Base-by-base conservation (phyloP, 1,284 basidiomycete species). In the Melampsora americana region DNA sequence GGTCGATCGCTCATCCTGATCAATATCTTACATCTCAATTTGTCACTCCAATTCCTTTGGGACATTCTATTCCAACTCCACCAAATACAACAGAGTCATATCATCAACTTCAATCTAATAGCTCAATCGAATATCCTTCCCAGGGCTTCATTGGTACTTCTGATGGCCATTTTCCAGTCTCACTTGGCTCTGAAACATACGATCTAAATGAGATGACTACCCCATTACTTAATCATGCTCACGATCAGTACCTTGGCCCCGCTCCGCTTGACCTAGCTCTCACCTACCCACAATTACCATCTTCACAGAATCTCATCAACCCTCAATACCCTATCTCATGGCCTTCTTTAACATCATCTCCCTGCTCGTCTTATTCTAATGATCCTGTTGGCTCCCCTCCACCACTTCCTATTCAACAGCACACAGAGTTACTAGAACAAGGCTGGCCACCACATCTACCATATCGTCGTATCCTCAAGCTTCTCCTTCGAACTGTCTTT, bases 401-500 rank as follows among this genome's bases (percentile, higher is more conserved):
- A 28, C 26, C 48, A 64, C 12, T 32, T 50, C 50, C 14, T 73
- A 44, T 67, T 65, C 20, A 56, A n/a, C 50, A 56, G 20, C 60
- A 12, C 4, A 32, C 32, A n/a, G 26, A 62, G 30, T 14, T 35
- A n/a, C 30, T 62, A 30, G 66, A 69, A 26, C 59, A 39, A 9
- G 48, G 61, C 30, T 76, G 73, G 73, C 66, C 44, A 16, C 28
- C 35, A 9, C 66, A 76, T 76, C 50, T 76, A 6, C 73, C 73
- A 11, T 64, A 66, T 26, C 66, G 66, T 9, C 48, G 35, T 28
- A 65, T 65, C 12, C 62, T 42, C n/a, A 68, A 76, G 32, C 59
- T 64, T 5, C 59, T 76, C 12, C 48, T 68, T 46, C 42, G 35
- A 7, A 56, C 66, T 18, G 67, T 69, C 44, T 76, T 76, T 39